Percentiles rank a stretch among this genome's conserved stretches.
Evolutionary conservation across 2,329 filamentous ascomycete species (phyloP).

Genomic region (Sarocladiaceae sp.): DNA sequence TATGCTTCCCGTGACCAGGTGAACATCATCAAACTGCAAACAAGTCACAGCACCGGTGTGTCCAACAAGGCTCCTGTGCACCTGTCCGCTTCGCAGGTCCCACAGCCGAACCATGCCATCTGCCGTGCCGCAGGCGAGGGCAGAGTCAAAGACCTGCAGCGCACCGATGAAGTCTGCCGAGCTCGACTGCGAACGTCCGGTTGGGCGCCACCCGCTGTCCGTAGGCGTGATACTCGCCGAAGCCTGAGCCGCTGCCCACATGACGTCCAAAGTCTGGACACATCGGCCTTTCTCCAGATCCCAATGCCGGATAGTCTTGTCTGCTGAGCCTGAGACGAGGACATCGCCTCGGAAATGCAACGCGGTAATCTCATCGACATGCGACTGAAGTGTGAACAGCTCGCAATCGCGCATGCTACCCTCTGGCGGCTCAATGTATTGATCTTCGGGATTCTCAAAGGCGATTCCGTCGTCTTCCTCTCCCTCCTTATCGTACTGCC

Average conservation of each 20-base stretch:
- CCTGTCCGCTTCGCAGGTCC: conserved; percentile 93
- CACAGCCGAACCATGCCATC: conserved; percentile 96
- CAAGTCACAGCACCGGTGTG: conserved; percentile 93
- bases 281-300: conserved; percentile 95
- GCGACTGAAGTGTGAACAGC: conserved; percentile 80
- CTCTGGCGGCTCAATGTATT: conserved; percentile 61
- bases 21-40: conserved; percentile 92
- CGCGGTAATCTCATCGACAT: conserved; percentile 91
- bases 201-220: conserved; percentile 65
- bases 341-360: conserved; percentile 85
- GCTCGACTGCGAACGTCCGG: conserved; percentile 54
- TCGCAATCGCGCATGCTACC: conserved; percentile 86
- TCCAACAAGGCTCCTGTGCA: conserved; percentile 91
- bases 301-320: conserved; percentile 97
- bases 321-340: conserved; percentile 88
- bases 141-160: conserved; percentile 91
- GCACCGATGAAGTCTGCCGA: conserved; percentile 90
- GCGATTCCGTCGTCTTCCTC: conserved; percentile 61
- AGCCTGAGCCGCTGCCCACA: conserved; percentile 94
- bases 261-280: conserved; percentile 92
- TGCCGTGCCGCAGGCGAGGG: conserved; percentile 90
- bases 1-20: conserved; percentile 85
- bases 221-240: conserved; percentile 59
- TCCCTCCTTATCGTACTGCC: conserved; percentile 48
- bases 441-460: conserved; percentile 65